These are phyloP conservation scores for Bryopsis sp. DNA, from an alignment of 139 green algal species.

Conservation along the genomic window DNA sequence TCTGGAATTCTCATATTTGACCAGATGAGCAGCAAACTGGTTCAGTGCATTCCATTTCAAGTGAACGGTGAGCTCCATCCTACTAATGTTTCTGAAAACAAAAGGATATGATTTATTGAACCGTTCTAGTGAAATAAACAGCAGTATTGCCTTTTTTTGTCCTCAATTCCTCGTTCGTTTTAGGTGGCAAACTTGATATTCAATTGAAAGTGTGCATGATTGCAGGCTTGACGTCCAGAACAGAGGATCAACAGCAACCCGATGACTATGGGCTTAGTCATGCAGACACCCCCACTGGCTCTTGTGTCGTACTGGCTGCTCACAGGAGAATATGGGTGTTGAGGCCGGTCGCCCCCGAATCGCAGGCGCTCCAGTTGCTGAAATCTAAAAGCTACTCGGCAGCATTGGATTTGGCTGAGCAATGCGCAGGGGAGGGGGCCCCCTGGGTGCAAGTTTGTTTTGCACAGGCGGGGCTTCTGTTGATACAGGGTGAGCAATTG, in stretches of 20 bases:
- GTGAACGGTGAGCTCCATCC: conserved; percentile 10
- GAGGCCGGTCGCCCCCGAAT: conserved; percentile 6
- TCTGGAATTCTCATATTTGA: conserved; percentile 9
- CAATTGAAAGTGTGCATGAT: too few species aligned
- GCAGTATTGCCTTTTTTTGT: too few species aligned
- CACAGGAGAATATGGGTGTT: conserved; percentile 7
- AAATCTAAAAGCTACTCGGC: conserved; percentile 6
- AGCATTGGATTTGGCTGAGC: conserved; percentile 18
- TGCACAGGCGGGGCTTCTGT: conserved; percentile 15
- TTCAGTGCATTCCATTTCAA: conserved; percentile 16
- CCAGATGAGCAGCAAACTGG: conserved; percentile 12
- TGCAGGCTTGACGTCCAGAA: too few species aligned
- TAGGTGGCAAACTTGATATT: too few species aligned
- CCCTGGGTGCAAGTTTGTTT: conserved; percentile 10
- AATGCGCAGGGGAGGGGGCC: neutral
- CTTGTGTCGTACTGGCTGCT: conserved; percentile 10
- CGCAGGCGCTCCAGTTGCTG: conserved; percentile 14
- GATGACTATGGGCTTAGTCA: too few species aligned
- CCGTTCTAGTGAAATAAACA: too few species aligned
- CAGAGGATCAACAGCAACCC: too few species aligned
- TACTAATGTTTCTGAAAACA: too few species aligned
- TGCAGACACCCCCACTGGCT: conserved; percentile 17
- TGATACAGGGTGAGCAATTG: conserved; percentile 8
- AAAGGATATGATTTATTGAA: too few species aligned
- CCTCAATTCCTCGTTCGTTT: too few species aligned